These are phyloP conservation scores for Hericium coralloides DNA, from an alignment of 768 basidiomycete species.

Conservation along the genomic window DNA sequence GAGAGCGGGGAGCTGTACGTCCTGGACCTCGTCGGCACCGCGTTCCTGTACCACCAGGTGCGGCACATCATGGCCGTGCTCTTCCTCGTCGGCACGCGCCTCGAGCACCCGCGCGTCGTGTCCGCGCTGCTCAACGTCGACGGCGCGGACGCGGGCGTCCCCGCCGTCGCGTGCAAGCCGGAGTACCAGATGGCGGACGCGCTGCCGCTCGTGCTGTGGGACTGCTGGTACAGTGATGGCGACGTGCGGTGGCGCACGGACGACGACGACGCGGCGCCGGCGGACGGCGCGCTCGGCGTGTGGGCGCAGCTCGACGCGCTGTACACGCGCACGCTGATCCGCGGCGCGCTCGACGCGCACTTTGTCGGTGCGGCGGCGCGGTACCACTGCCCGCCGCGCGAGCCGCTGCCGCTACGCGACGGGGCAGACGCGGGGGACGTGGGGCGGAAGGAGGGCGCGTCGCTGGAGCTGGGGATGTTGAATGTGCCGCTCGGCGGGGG, in stretches of 20 bases:
- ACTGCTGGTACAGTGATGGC: conserved; percentile 62
- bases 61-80: conserved; percentile 89
- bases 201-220: conserved; percentile 87
- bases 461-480: conserved; percentile 19
- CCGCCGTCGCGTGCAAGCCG: conserved; percentile 65
- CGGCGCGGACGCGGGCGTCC: conserved; percentile 24
- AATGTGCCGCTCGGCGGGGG: conserved; percentile 70
- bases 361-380: conserved; percentile 49
- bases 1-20: conserved; percentile 42
- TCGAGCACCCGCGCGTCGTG: conserved; percentile 68
- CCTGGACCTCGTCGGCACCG: conserved; percentile 78
- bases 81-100: conserved; percentile 76
- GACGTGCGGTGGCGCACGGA: conserved; percentile 70
- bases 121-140: conserved; percentile 66
- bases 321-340: conserved; percentile 53
- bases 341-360: conserved; percentile 52
- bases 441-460: neutral
- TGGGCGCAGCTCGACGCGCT: conserved; percentile 3
- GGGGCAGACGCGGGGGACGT: conserved; percentile 11
- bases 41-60: conserved; percentile 94
- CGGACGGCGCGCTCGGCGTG: conserved; percentile 6
- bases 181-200: conserved; percentile 92
- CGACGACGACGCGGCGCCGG: conserved; percentile 22
- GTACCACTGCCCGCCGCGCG: conserved; percentile 37
- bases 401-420: neutral